Conservation (phyloP, 768 basidiomycete species). For the Tricholoma matsutake region DNA sequence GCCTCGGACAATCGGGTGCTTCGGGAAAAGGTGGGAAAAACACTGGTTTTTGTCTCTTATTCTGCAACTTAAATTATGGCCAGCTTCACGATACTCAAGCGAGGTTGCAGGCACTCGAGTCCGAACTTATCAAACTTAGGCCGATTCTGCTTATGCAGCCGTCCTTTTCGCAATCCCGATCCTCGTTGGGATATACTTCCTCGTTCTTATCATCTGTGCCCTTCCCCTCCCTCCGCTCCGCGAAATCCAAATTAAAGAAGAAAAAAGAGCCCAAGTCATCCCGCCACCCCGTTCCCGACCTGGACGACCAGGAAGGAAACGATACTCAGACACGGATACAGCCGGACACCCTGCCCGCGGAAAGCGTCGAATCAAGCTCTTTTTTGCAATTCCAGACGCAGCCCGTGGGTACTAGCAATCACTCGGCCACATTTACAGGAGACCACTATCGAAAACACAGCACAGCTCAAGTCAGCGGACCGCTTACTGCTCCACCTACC, state of each 20-base stretch:
- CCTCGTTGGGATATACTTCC: slow-evolving; percentile 16
- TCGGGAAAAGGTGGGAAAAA: slow-evolving; percentile 51
- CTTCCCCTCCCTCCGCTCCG: slow-evolving; percentile 21
- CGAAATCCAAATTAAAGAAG: slow-evolving; percentile 24
- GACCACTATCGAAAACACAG: slow-evolving; percentile 24
- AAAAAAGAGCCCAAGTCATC: slow-evolving; percentile 19
- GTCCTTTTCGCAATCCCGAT: slow-evolving; percentile 22
- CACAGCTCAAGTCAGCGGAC: slow-evolving; percentile 11
- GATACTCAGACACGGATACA: slow-evolving; percentile 4
- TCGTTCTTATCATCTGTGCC: slow-evolving; percentile 22
- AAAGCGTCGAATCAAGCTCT: slow-evolving; percentile 8
- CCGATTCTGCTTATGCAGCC: slow-evolving; percentile 71
- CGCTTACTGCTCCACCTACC: slow-evolving; percentile 17
- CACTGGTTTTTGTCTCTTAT: neutral
- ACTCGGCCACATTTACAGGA: slow-evolving; percentile 9
- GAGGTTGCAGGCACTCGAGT: slow-evolving; percentile 54
- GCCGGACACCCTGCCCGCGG: slow-evolving; percentile 8
- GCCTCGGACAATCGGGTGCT: slow-evolving; percentile 62
- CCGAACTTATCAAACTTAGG: slow-evolving; percentile 60
- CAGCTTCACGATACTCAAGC: slow-evolving; percentile 59
- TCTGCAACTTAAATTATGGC: slow-evolving; percentile 2
- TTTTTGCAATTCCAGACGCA: slow-evolving; percentile 20
- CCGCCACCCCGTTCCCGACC: slow-evolving; percentile 7
- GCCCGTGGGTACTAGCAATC: slow-evolving; percentile 2
- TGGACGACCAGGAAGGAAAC: slow-evolving; percentile 8